Evolutionary conservation across 306 rosid species (phyloP), one percentile per base, ranked within the genome.

Genomic region (Cajanus cajan): DNA sequence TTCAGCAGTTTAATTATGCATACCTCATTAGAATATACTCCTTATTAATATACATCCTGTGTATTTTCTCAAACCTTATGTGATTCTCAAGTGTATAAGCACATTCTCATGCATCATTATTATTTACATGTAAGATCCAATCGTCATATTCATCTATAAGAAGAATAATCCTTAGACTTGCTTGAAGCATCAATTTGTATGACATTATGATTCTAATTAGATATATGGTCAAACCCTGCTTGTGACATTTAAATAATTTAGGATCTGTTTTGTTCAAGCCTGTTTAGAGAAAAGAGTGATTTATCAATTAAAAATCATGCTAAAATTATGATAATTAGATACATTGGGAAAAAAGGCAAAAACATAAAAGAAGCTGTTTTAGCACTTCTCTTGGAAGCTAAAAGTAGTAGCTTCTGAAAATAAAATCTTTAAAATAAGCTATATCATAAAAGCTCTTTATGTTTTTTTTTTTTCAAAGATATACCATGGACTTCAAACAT

Each of bases 81-180:
- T 47, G 31, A 28, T 28, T 28, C n/a, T n/a, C 3, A 3, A 4
- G 64, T 72, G 64, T 64, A 39, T 61, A 44, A 59, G 51, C 69
- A 63, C 59, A 63, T 41, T 51, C 59, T 66, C 51, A 39, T 5
- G n/a, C 74, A 24, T 11, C 78, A 16, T 62, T 50, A 63, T 72
- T 47, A 22, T 64, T 72, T 63, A 45, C 45, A n/a, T 37, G 64
- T 39, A 34, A 62, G 55, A 61, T 37, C 67, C 44, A 62, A 10
- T 24, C 22, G 43, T 16, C 71, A 59, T 44, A 11, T 61, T 33
- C 33, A 76, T 48, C 80, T 2, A 19, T 19, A 4, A 31, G 80
- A 76, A 61, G 47, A 61, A 25, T 61, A 59, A 4, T 44, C 34
- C 61, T 45, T 59, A 75, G 12, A 22, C 68, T 39, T 57, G 54